Evolutionary conservation across 2,329 filamentous ascomycete genomes (phyloP).

Genomic region (Epicoccum nigrum): DNA sequence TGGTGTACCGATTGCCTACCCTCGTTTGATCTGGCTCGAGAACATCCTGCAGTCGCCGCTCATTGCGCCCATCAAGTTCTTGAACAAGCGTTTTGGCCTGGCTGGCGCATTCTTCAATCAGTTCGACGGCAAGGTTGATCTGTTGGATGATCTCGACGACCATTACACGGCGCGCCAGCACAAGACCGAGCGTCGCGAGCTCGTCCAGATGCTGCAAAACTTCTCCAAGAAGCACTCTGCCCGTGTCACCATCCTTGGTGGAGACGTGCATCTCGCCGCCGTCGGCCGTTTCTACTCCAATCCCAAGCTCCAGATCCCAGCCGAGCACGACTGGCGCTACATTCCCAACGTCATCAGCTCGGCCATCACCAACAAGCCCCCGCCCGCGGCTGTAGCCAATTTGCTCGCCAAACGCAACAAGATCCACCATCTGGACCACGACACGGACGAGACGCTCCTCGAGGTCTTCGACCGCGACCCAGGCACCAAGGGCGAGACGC

Average conservation of each 20-base stretch:
- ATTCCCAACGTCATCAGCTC: constrained; percentile 69
- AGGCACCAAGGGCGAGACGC: constrained; percentile 30
- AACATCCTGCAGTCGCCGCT: constrained; percentile 87
- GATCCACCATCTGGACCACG: constrained; percentile 67
- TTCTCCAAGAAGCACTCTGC: constrained; percentile 61
- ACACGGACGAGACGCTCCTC: constrained; percentile 69
- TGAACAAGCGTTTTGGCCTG: constrained; percentile 89
- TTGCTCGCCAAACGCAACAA: constrained; percentile 68
- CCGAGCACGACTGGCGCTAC: constrained; percentile 66
- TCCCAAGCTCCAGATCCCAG: constrained; percentile 61
- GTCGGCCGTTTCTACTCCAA: constrained; percentile 70
- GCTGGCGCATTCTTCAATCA: constrained; percentile 88
- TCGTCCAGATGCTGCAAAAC: constrained; percentile 70
- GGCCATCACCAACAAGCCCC: constrained; percentile 72
- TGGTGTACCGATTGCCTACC: constrained; percentile 73
- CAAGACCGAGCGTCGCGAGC: constrained; percentile 80
- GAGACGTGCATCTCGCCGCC: constrained; percentile 69
- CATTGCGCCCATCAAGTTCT: constrained; percentile 84
- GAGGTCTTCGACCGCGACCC: constrained; percentile 68
- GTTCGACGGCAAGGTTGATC: constrained; percentile 78
- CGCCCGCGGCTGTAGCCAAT: constrained; percentile 69
- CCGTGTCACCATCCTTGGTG: constrained; percentile 67
- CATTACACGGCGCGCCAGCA: constrained; percentile 90
- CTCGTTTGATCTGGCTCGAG: constrained; percentile 91
- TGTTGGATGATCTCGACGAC: constrained; percentile 69